These are phyloP conservation scores for Macrophomina pseudophaseolina DNA, from an alignment of 2,329 filamentous ascomycete species.

Conservation along the genomic window DNA sequence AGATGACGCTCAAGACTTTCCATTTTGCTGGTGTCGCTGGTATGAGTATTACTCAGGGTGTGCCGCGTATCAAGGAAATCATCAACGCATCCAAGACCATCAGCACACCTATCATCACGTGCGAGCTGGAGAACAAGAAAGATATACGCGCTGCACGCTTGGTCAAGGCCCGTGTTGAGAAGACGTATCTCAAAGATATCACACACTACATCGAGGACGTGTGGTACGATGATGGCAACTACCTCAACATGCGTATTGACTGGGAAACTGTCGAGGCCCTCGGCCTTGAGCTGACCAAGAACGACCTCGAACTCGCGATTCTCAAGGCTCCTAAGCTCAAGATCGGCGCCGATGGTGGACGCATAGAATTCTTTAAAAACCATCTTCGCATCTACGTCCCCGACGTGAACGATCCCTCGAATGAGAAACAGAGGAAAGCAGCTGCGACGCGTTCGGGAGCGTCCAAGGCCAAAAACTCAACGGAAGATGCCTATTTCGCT, in stretches of 20 bases:
- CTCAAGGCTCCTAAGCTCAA: constrained; percentile 83
- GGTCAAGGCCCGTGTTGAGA: constrained; percentile 92
- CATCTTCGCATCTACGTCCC: constrained; percentile 76
- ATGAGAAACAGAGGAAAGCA: constrained; percentile 32
- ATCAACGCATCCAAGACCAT: constrained; percentile 97
- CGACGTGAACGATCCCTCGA: constrained; percentile 42
- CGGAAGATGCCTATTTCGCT: constrained; percentile 69
- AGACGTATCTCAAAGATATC: constrained; percentile 85
- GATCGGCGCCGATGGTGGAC: constrained; percentile 69
- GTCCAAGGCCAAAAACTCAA: constrained; percentile 35
- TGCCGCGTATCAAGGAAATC: constrained; percentile 99
- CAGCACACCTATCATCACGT: constrained; percentile 91
- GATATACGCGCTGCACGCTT: constrained; percentile 82
- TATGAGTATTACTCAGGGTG: constrained; percentile 99
- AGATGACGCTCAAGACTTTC: constrained; percentile 99
- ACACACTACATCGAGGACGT: constrained; percentile 84
- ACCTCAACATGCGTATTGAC: constrained; percentile 82
- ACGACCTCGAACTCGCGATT: constrained; percentile 78
- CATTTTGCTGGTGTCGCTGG: constrained; percentile 99
- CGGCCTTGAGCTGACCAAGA: constrained; percentile 76
- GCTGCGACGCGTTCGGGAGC: constrained; percentile 32
- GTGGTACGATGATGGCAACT: constrained; percentile 78
- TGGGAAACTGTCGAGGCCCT: constrained; percentile 77
- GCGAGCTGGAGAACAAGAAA: constrained; percentile 76
- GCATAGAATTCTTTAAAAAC: constrained; percentile 40